Conservation (phyloP, 169 alveolate genomes). For the Plasmodium ovale region DNA sequence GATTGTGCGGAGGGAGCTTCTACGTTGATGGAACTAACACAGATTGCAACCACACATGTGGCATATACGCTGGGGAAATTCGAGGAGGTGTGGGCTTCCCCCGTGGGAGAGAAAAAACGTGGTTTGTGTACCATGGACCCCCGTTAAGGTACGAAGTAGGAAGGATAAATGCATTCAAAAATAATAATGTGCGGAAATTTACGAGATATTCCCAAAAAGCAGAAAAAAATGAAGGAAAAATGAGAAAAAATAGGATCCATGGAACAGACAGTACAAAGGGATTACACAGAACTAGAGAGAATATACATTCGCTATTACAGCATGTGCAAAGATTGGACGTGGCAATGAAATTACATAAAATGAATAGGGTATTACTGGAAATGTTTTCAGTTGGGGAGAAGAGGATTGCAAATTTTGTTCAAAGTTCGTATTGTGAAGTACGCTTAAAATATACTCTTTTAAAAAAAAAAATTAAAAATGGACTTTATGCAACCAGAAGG, state of each 20-base stretch:
- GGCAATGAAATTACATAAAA: not conserved
- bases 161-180: not conserved
- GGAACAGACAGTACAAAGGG: too few relatives aligned
- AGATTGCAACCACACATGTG: too few relatives aligned
- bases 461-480: not conserved
- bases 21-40: too few relatives aligned
- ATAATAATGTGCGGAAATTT: not conserved
- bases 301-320: too few relatives aligned
- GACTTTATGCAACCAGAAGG: not conserved
- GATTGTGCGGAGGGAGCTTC: too few relatives aligned
- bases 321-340: too few relatives aligned
- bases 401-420: not conserved
- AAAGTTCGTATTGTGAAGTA: not conserved
- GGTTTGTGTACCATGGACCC: not conserved
- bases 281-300: too few relatives aligned
- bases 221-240: not conserved
- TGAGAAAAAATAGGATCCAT: not conserved
- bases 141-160: not conserved
- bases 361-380: not conserved
- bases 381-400: not conserved
- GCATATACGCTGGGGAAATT: too few relatives aligned
- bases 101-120: not conserved
- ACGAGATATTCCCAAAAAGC: conserved; percentile 12
- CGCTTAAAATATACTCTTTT: not conserved
- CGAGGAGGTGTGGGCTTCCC: too few relatives aligned